phyloP scores from a whole-genome alignment of 2,329 filamentous ascomycete genomes.

The Fusarium zealandicum region DNA sequence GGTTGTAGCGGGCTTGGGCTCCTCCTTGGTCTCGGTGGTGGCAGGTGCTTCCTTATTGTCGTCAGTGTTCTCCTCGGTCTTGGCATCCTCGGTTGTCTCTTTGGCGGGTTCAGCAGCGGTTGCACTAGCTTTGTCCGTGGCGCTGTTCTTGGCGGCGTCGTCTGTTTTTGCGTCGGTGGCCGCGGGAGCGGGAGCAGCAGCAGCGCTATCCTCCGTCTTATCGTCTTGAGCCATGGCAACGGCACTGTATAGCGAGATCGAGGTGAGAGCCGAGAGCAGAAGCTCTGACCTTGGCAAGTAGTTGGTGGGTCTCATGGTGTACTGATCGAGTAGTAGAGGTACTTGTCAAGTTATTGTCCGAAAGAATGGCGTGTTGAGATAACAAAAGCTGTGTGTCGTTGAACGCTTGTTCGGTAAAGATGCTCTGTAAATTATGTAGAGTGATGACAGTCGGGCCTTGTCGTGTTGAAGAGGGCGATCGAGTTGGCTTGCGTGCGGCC shows the following conservation, averaged over 20 bases:
- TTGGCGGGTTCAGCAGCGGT: conserved; percentile 25
- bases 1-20: conserved; percentile 21
- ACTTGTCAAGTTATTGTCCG: conserved; percentile 7
- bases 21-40: conserved; percentile 21
- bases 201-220: conserved; percentile 30
- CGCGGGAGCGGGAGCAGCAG: conserved; percentile 23
- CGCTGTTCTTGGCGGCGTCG: conserved; percentile 6
- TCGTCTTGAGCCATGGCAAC: conserved; percentile 45
- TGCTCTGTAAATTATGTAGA: neutral
- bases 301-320: conserved; percentile 41
- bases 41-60: conserved; percentile 16
- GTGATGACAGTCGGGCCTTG: neutral
- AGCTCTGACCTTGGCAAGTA: conserved; percentile 38
- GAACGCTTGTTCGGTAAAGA: neutral
- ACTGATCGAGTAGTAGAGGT: neutral
- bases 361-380: conserved; percentile 6
- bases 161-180: conserved; percentile 3
- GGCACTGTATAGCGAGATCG: conserved; percentile 42
- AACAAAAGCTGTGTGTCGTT: conserved; percentile 1
- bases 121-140: conserved; percentile 17
- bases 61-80: conserved; percentile 2
- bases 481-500: conserved; percentile 15
- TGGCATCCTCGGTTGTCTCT: conserved; percentile 22
- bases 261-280: conserved; percentile 40
- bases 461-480: conserved; percentile 12